These are phyloP conservation scores for Cladosporium sphaerospermum DNA, from an alignment of 2,329 filamentous ascomycete species.

Conservation along the genomic window DNA sequence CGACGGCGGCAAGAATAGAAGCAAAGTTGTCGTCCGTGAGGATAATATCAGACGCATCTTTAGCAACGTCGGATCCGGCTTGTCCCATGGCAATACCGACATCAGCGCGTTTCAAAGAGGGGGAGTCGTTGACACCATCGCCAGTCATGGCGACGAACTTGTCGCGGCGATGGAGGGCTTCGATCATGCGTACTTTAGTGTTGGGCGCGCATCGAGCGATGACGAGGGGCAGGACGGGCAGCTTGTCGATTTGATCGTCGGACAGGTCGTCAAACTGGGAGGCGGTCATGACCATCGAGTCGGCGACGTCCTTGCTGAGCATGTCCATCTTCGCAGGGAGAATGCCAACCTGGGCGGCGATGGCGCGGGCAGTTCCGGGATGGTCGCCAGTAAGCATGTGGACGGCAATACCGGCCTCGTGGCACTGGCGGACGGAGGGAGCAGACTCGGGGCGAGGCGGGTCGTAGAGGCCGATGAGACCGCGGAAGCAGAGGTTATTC, in stretches of 20 bases:
- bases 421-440: slow-evolving; percentile 62
- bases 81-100: slow-evolving; percentile 87
- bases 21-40: slow-evolving; percentile 86
- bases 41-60: slow-evolving; percentile 77
- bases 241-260: slow-evolving; percentile 65
- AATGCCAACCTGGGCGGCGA: slow-evolving; percentile 73
- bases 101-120: slow-evolving; percentile 72
- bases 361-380: slow-evolving; percentile 69
- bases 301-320: slow-evolving; percentile 57
- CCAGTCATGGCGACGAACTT: slow-evolving; percentile 82
- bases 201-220: slow-evolving; percentile 78
- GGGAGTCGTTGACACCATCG: slow-evolving; percentile 82
- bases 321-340: slow-evolving; percentile 53
- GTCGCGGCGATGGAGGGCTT: slow-evolving; percentile 70
- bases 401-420: slow-evolving; percentile 67
- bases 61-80: slow-evolving; percentile 77
- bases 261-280: slow-evolving; percentile 55
- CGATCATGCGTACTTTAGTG: slow-evolving; percentile 88
- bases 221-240: slow-evolving; percentile 71
- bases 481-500: slow-evolving; percentile 62
- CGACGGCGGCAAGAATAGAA: slow-evolving; percentile 74
- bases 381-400: slow-evolving; percentile 85
- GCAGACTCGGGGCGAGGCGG: slow-evolving; percentile 77
- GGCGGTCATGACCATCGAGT: slow-evolving; percentile 66
- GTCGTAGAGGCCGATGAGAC: slow-evolving; percentile 81